A percentile compares a stretch with the other conserved stretches of the same genome.
Evolutionary conservation across 805 yeast species (phyloP).

Genomic region (Saturnispora sanitii): DNA sequence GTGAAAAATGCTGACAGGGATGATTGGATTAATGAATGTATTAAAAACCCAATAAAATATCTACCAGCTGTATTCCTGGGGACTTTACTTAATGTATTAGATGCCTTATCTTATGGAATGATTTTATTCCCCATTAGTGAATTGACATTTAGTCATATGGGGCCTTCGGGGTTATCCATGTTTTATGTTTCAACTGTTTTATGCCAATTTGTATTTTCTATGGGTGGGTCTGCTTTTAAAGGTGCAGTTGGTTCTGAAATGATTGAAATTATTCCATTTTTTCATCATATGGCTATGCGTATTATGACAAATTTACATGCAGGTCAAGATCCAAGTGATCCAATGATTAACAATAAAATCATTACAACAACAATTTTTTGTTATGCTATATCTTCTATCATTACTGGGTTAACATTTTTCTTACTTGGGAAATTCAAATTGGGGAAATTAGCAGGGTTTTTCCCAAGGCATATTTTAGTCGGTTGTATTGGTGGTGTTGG

Average conservation of each 20-base stretch:
- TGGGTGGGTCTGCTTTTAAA: conserved; percentile 85
- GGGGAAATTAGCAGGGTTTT: conserved; percentile 86
- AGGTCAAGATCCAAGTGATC: conserved; percentile 22
- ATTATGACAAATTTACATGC: conserved; percentile 44
- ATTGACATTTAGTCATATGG: conserved; percentile 64
- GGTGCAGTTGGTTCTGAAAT: conserved; percentile 95
- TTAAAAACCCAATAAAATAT: conserved; percentile 35
- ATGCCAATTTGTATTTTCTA: conserved; percentile 77
- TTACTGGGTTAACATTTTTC: conserved; percentile 79
- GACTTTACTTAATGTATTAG: conserved; percentile 72
- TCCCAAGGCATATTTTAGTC: conserved; percentile 90
- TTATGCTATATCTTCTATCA: conserved; percentile 70
- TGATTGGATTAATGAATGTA: conserved; percentile 18
- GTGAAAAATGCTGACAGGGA: conserved; percentile 15
- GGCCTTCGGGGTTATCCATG: conserved; percentile 87
- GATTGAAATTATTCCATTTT: conserved; percentile 98
- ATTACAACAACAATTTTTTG: conserved; percentile 67
- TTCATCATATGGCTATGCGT: conserved; percentile 84
- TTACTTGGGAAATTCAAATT: conserved; percentile 66
- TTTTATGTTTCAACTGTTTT: conserved; percentile 88
- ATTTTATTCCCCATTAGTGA: conserved; percentile 89
- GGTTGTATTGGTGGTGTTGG: conserved; percentile 99
- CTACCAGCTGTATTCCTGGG: conserved; percentile 84
- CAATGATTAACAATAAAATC: conserved; percentile 6
- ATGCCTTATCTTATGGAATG: conserved; percentile 95